phyloP scores from a whole-genome alignment of 306 rosid genomes.

The Vicia villosa region DNA sequence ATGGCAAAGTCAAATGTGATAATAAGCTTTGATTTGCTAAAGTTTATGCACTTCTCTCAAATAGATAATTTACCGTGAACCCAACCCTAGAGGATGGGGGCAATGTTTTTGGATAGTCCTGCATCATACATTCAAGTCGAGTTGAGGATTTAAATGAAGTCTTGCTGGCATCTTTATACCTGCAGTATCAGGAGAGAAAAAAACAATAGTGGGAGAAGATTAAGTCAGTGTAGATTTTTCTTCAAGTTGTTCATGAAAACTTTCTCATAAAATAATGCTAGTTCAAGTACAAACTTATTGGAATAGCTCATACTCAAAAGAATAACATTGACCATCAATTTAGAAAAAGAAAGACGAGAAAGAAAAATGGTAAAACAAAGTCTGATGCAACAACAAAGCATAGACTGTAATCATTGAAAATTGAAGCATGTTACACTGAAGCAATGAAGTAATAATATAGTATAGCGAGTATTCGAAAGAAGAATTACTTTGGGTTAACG shows the following conservation, averaged over 20 bases:
- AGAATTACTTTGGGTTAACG: slow-evolving; percentile 91
- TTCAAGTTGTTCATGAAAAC: slow-evolving; percentile 9
- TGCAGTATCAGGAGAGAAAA: slow-evolving; percentile 37
- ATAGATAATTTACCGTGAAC: slow-evolving; percentile 74
- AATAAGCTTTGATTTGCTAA: slow-evolving; percentile 23
- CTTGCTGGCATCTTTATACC: slow-evolving; percentile 95
- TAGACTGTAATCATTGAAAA: slow-evolving; percentile 11
- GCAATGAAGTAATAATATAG: slow-evolving; percentile 26
- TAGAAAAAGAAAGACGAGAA: slow-evolving; percentile 1
- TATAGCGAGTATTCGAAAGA: slow-evolving; percentile 23
- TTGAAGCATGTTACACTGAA: slow-evolving; percentile 20
- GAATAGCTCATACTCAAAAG: slow-evolving; percentile 4
- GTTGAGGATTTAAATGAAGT: slow-evolving; percentile 95
- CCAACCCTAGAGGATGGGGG: slow-evolving; percentile 91
- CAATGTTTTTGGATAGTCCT: slow-evolving; percentile 94
- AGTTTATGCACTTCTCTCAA: slow-evolving; percentile 21
- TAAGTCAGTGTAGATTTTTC: slow-evolving; percentile 7
- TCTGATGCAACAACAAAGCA: slow-evolving; percentile 20
- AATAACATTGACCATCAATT: slow-evolving; percentile 5
- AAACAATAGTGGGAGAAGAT: background rate
- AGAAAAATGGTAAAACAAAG: slow-evolving; percentile 22
- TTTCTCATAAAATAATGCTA: background rate
- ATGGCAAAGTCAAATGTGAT: slow-evolving; percentile 31
- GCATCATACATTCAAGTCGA: slow-evolving; percentile 98
- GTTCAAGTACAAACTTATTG: background rate